Percentiles rank a stretch among this genome's conserved stretches.
phyloP scores from a whole-genome alignment of 306 rosid genomes.

The Abrus pulchellus region DNA sequence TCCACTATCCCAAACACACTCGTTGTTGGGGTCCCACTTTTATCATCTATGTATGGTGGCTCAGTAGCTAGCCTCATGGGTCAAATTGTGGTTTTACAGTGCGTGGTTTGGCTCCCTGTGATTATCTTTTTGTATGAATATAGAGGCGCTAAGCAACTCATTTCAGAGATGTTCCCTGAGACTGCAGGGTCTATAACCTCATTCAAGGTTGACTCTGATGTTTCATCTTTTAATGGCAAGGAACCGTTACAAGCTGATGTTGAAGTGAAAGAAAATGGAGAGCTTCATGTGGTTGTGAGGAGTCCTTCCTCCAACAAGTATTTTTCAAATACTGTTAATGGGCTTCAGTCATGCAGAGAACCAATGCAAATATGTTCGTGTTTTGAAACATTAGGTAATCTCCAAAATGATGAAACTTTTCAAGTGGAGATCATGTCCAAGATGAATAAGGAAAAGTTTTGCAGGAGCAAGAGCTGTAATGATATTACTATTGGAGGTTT shows the following conservation, averaged over 20 bases:
- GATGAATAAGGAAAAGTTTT: slow-evolving; percentile 61
- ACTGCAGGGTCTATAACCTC: too few species aligned
- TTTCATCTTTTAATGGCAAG: background rate
- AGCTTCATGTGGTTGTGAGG: slow-evolving; percentile 69
- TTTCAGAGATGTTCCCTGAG: slow-evolving; percentile 8
- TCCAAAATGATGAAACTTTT: slow-evolving; percentile 52
- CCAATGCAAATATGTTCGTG: too few species aligned
- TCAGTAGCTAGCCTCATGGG: slow-evolving; percentile 68
- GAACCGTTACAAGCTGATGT: slow-evolving; percentile 65
- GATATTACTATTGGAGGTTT: too few species aligned
- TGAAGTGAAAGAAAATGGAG: slow-evolving; percentile 69
- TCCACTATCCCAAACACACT: slow-evolving; percentile 80
- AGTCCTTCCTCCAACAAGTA: slow-evolving; percentile 72
- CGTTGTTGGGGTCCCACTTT: slow-evolving; percentile 75
- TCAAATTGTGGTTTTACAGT: slow-evolving; percentile 29
- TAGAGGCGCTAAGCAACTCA: slow-evolving; percentile 72
- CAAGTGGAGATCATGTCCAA: slow-evolving; percentile 68
- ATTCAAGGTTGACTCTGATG: too few species aligned
- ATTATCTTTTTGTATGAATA: slow-evolving; percentile 75
- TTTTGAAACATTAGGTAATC: too few species aligned
- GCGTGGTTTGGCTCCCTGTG: background rate
- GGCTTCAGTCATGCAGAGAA: too few species aligned
- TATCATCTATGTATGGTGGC: slow-evolving; percentile 76
- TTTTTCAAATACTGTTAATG: slow-evolving; percentile 1
- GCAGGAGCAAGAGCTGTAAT: slow-evolving; percentile 61